phyloP scores from a whole-genome alignment of 2,329 filamentous ascomycete genomes.

The Xylaria hypoxylon region DNA sequence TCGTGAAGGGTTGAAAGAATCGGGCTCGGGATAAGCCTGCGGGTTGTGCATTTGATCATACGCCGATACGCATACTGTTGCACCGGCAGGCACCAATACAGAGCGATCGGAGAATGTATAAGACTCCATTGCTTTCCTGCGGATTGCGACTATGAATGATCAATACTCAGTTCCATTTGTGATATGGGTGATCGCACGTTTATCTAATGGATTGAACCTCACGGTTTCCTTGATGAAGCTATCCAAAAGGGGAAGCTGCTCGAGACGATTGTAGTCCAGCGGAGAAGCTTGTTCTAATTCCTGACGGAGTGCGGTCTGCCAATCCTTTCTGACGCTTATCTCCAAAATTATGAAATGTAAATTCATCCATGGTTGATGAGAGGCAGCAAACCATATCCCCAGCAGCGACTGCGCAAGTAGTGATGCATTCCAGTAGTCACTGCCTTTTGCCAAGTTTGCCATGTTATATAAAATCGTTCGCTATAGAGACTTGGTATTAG shows the following conservation, averaged over 20 bases:
- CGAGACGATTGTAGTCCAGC: neutral
- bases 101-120: constrained; percentile 16
- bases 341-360: constrained; percentile 12
- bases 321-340: neutral
- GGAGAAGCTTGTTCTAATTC: neutral
- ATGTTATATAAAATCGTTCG: constrained; percentile 1
- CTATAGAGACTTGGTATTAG: neutral
- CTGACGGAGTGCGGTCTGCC: neutral
- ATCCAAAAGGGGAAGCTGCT: constrained; percentile 5
- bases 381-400: constrained; percentile 9
- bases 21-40: neutral
- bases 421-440: constrained; percentile 6
- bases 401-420: neutral
- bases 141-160: constrained; percentile 4
- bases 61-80: constrained; percentile 12
- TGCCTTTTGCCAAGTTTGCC: neutral
- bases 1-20: constrained; percentile 4
- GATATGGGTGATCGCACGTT: too few relatives aligned
- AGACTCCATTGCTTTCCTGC: constrained; percentile 9
- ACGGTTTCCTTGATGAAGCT: constrained; percentile 8
- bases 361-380: constrained; percentile 17
- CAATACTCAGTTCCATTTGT: too few relatives aligned
- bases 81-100: constrained; percentile 1
- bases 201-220: constrained; percentile 7
- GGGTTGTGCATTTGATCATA: constrained; percentile 17